Conservation (phyloP, 2,329 filamentous ascomycete genomes). For the Phaeosphaeriaceae sp. region DNA sequence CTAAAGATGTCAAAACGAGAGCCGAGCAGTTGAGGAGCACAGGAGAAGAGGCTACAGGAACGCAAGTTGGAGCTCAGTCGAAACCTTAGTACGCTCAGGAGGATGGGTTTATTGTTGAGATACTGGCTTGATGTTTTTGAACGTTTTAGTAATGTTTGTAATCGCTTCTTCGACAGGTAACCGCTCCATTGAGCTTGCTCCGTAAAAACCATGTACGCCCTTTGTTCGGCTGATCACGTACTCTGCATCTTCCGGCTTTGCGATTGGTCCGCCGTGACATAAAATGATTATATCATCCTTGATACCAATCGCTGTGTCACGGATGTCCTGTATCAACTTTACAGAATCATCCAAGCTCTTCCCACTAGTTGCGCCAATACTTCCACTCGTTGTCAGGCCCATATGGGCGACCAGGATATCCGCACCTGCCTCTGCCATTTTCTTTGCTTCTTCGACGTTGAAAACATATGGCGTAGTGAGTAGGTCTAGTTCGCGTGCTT, state of each 20-base stretch:
- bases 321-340: slow-evolving; percentile 65
- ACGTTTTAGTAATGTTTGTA: slow-evolving; percentile 61
- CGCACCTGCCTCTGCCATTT: slow-evolving; percentile 69
- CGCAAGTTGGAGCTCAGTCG: not conserved
- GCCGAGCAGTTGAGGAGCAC: slow-evolving; percentile 1
- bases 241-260: slow-evolving; percentile 66
- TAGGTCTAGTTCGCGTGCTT: slow-evolving; percentile 65
- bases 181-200: slow-evolving; percentile 73
- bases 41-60: not conserved
- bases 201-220: slow-evolving; percentile 75
- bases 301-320: slow-evolving; percentile 63
- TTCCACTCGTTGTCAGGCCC: slow-evolving; percentile 69
- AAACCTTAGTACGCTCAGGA: not conserved
- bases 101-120: slow-evolving; percentile 1
- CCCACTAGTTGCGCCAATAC: slow-evolving; percentile 68
- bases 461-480: slow-evolving; percentile 76
- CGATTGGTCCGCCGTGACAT: slow-evolving; percentile 75
- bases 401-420: slow-evolving; percentile 73
- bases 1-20: slow-evolving; percentile 4
- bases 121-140: slow-evolving; percentile 52
- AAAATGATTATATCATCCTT: slow-evolving; percentile 68
- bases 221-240: slow-evolving; percentile 66
- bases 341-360: slow-evolving; percentile 71
- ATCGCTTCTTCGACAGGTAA: slow-evolving; percentile 72
- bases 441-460: slow-evolving; percentile 63